These are phyloP conservation scores for Clarireedia monteithiana DNA, from an alignment of 2,329 filamentous ascomycete genomes.

Conservation along the genomic window DNA sequence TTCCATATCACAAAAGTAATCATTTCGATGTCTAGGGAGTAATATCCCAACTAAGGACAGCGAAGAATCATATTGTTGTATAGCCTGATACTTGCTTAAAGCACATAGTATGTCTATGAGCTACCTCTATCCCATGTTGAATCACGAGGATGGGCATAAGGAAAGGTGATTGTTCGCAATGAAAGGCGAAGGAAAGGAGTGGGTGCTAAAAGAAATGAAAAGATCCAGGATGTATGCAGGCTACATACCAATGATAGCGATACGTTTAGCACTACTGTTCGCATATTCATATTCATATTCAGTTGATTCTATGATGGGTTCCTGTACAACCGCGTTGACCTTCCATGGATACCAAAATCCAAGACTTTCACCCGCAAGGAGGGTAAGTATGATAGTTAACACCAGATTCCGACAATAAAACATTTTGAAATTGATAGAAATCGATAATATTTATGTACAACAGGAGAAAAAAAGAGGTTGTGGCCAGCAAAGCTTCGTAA, in stretches of 20 bases:
- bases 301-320: constrained; percentile 2
- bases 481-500: background rate
- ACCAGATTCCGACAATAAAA: constrained; percentile 19
- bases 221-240: too few species aligned
- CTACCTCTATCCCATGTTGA: too few species aligned
- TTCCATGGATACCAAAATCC: constrained; percentile 27
- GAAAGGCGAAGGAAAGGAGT: too few species aligned
- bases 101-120: too few species aligned
- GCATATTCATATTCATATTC: constrained; percentile 13
- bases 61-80: background rate
- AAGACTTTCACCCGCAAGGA: constrained; percentile 18
- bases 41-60: background rate
- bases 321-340: constrained; percentile 3
- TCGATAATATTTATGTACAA: background rate
- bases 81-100: too few species aligned
- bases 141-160: too few species aligned
- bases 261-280: constrained; percentile 20
- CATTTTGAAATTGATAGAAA: constrained; percentile 16
- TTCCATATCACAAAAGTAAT: background rate
- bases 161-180: too few species aligned
- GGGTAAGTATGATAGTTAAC: constrained; percentile 14
- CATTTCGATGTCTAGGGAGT: background rate
- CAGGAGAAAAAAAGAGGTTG: background rate
- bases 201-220: too few species aligned
- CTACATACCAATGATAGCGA: constrained; percentile 30